Evolutionary conservation across 805 yeast genomes (phyloP).

Genomic region (Wickerhamiella alocasiicola): DNA sequence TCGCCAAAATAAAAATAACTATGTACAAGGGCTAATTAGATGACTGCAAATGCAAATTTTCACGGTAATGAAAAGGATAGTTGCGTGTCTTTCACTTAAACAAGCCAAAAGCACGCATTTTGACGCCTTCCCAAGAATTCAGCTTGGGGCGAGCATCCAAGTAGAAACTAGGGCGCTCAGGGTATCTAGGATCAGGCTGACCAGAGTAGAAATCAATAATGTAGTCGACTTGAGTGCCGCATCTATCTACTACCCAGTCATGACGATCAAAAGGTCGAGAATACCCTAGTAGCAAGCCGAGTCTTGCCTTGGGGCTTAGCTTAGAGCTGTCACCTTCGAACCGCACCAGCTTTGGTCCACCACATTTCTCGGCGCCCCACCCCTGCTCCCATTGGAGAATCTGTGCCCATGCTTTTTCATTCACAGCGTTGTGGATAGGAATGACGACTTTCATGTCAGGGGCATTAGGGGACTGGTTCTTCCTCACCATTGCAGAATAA

Average conservation of each 20-base stretch:
- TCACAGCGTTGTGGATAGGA: conserved; percentile 87
- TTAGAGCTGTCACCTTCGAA: conserved; percentile 83
- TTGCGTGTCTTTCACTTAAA: too few relatives aligned
- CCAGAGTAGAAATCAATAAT: conserved; percentile 85
- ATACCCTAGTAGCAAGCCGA: conserved; percentile 51
- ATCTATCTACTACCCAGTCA: conserved; percentile 81
- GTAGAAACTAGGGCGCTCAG: conserved; percentile 48
- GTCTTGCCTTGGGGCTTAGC: conserved; percentile 77
- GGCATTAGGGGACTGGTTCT: conserved; percentile 73
- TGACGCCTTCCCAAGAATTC: conserved; percentile 67
- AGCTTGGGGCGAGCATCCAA: conserved; percentile 89
- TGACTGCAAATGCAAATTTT: too few relatives aligned
- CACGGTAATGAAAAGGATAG: too few relatives aligned
- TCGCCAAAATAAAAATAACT: too few relatives aligned
- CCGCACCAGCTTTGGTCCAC: conserved; percentile 72
- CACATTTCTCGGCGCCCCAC: conserved; percentile 37
- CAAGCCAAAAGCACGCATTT: conserved; percentile 52
- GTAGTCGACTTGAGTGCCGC: conserved; percentile 74
- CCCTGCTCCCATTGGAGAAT: conserved; percentile 68
- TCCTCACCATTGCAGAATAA: conserved; percentile 85
- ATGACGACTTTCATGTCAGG: conserved; percentile 81
- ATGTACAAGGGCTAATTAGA: too few relatives aligned
- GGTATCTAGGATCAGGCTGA: conserved; percentile 34
- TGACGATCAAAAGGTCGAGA: conserved; percentile 88
- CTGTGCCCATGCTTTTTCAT: conserved; percentile 84